Evolutionary conservation across 257 asterid genomes (phyloP).

Genomic region (Solanum tarijense): DNA sequence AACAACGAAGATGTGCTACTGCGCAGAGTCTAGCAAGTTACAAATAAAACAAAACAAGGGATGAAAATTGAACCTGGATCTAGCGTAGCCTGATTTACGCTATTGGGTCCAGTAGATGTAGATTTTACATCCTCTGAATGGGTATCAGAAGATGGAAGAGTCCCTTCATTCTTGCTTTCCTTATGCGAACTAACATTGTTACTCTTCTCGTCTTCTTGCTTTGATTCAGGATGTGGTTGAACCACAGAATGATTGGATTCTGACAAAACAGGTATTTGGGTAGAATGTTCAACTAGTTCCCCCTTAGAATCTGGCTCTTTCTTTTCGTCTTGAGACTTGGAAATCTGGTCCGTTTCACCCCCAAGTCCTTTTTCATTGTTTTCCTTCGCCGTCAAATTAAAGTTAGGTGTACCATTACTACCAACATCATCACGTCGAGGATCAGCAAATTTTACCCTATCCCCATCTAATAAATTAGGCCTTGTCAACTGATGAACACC

Average conservation of each 20-base stretch:
- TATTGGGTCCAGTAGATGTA: conserved; percentile 13
- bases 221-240: not conserved
- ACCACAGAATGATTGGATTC: conserved; percentile 8
- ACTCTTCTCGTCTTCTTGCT: not conserved
- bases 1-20: not conserved
- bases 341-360: conserved; percentile 6
- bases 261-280: not conserved
- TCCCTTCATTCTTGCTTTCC: conserved; percentile 3
- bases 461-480: conserved; percentile 3
- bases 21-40: not conserved
- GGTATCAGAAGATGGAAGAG: not conserved
- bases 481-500: conserved; percentile 19
- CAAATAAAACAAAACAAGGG: not conserved
- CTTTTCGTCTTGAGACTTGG: conserved; percentile 8
- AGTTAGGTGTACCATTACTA: not conserved
- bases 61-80: conserved; percentile 1
- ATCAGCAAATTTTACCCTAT: conserved; percentile 8
- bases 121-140: conserved; percentile 12
- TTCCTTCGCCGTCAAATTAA: not conserved
- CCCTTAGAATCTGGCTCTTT: conserved; percentile 7
- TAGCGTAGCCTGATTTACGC: not conserved
- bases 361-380: conserved; percentile 10
- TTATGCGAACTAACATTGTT: not conserved
- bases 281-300: not conserved
- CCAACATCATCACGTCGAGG: not conserved